Percentiles rank a stretch among this genome's conserved stretches.
phyloP scores from a whole-genome alignment of 345 rosid species.

The Sonneratia caseolaris region DNA sequence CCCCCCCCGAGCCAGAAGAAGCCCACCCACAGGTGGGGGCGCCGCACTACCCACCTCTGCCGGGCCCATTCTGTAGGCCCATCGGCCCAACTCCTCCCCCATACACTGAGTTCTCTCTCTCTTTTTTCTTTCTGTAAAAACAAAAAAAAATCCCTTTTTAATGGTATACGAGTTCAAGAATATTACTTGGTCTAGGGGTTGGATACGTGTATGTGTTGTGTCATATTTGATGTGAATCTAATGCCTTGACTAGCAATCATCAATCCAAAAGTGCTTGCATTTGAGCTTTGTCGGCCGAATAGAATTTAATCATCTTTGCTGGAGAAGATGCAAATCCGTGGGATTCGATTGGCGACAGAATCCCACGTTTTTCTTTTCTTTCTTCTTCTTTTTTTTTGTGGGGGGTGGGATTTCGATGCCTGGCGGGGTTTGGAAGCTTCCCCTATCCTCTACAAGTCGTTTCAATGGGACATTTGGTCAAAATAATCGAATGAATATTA shows the following conservation, averaged over 20 bases:
- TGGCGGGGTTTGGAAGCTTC: not conserved
- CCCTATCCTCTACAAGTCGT: not conserved
- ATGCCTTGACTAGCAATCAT: not conserved
- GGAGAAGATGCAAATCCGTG: not conserved
- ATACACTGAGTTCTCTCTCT: not conserved
- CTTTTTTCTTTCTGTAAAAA: not conserved
- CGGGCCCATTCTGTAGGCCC: conserved; percentile 15
- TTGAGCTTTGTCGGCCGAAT: not conserved
- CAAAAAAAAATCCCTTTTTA: not conserved
- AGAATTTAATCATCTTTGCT: not conserved
- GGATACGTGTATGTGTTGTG: too few species aligned
- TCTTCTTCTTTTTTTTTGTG: too few species aligned
- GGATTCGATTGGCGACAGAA: not conserved
- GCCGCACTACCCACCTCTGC: not conserved
- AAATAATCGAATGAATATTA: not conserved
- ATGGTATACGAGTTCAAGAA: too few species aligned
- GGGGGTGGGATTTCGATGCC: not conserved
- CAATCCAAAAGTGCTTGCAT: conserved; percentile 11
- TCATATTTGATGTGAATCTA: too few species aligned
- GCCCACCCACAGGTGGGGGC: conserved; percentile 41
- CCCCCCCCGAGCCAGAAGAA: not conserved
- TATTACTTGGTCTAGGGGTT: too few species aligned
- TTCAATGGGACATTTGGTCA: not conserved
- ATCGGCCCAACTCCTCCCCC: not conserved
- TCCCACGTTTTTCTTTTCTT: not conserved